These are phyloP conservation scores for Alternaria consortialis DNA, from an alignment of 2,329 filamentous ascomycete genomes.

Conservation along the genomic window DNA sequence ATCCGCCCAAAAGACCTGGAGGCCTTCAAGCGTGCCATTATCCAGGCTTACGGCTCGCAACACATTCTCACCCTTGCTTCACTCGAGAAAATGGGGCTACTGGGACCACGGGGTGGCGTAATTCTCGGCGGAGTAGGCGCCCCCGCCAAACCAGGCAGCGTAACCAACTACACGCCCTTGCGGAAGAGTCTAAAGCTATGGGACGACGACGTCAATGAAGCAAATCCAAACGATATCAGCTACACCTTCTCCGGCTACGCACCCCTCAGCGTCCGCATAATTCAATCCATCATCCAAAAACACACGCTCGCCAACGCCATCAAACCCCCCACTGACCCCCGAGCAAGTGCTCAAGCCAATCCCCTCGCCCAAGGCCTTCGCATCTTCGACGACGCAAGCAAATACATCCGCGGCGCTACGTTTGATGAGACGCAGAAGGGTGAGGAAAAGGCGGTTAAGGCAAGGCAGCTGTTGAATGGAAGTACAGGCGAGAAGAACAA, in stretches of 20 bases:
- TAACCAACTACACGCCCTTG: slow-evolving; percentile 89
- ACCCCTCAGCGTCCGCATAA: slow-evolving; percentile 86
- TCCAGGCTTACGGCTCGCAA: slow-evolving; percentile 94
- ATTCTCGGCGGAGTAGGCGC: slow-evolving; percentile 57
- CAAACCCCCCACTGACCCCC: slow-evolving; percentile 55
- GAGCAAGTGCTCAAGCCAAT: slow-evolving; percentile 54
- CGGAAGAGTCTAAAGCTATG: slow-evolving; percentile 88
- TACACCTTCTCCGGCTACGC: slow-evolving; percentile 99
- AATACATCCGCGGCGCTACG: slow-evolving; percentile 84
- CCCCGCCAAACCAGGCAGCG: slow-evolving; percentile 46
- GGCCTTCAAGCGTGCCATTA: slow-evolving; percentile 82
- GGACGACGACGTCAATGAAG: slow-evolving; percentile 95
- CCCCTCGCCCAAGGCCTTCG: slow-evolving; percentile 82
- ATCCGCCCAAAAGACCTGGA: slow-evolving; percentile 90
- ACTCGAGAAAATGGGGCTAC: slow-evolving; percentile 87
- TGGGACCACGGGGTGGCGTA: slow-evolving; percentile 66
- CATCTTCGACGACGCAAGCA: slow-evolving; percentile 90
- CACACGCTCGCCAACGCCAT: slow-evolving; percentile 74
- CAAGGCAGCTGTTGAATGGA: slow-evolving; percentile 81
- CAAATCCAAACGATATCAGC: slow-evolving; percentile 92
- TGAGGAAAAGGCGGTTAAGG: slow-evolving; percentile 90
- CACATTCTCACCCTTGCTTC: slow-evolving; percentile 89
- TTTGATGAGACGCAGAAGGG: slow-evolving; percentile 94
- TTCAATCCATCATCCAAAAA: slow-evolving; percentile 94
- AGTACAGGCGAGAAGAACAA: slow-evolving; percentile 65